Evolutionary conservation across 2,329 filamentous ascomycete genomes (phyloP).

Genomic region (Aspergillus sp.): DNA sequence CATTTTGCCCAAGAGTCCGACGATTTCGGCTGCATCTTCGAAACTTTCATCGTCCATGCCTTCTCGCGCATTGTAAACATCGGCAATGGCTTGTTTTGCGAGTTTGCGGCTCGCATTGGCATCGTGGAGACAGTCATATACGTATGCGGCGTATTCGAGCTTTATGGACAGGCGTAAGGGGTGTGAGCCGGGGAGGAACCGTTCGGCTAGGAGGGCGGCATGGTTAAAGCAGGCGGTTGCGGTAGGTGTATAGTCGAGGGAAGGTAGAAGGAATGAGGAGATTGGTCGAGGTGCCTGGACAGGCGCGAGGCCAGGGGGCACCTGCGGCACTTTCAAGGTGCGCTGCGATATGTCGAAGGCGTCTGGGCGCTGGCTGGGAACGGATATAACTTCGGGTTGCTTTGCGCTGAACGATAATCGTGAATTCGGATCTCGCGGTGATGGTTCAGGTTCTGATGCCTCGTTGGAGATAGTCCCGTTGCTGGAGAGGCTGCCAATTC

Average conservation of each 20-base stretch:
- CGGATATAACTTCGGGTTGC: constrained; percentile 15
- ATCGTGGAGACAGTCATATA: constrained; percentile 91
- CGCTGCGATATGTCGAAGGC: constrained; percentile 1
- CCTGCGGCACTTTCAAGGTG: constrained; percentile 13
- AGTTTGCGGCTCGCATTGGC: constrained; percentile 71
- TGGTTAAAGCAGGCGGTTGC: constrained; percentile 79
- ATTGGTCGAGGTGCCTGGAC: constrained; percentile 39
- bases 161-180: constrained; percentile 86
- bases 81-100: constrained; percentile 78
- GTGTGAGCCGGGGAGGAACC: constrained; percentile 79
- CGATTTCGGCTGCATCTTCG: constrained; percentile 83
- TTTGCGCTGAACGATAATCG: constrained; percentile 21
- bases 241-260: constrained; percentile 77
- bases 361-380: constrained; percentile 4
- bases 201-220: constrained; percentile 71
- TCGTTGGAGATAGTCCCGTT: constrained; percentile 29
- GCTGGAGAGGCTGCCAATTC: constrained; percentile 44
- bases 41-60: constrained; percentile 97
- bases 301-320: constrained; percentile 40
- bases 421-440: constrained; percentile 18
- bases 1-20: constrained; percentile 83
- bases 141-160: constrained; percentile 87
- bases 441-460: constrained; percentile 23
- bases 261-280: constrained; percentile 76
- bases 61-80: constrained; percentile 88